These are phyloP conservation scores for Talaromyces piceae DNA, from an alignment of 2,329 filamentous ascomycete species.

Conservation along the genomic window DNA sequence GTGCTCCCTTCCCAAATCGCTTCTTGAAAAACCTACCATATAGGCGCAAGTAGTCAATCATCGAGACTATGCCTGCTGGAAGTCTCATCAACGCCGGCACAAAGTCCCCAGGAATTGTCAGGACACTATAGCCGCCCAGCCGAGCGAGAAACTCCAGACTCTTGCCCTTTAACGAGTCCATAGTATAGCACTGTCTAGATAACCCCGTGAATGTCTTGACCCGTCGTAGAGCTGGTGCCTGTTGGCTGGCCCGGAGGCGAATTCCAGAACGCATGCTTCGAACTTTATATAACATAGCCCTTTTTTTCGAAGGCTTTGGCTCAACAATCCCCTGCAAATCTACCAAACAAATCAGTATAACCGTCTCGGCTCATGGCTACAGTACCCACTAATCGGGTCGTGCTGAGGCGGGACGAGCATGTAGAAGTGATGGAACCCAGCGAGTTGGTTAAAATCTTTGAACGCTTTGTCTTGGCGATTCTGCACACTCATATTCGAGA, in stretches of 20 bases:
- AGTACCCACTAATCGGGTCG: constrained; percentile 11
- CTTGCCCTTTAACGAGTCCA: constrained; percentile 30
- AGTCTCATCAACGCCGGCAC: constrained; percentile 32
- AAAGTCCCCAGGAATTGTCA: constrained; percentile 31
- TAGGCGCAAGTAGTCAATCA: constrained; percentile 28
- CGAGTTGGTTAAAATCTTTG: constrained; percentile 25
- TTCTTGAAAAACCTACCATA: constrained; percentile 23
- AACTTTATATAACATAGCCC: constrained; percentile 22
- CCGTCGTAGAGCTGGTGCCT: constrained; percentile 24
- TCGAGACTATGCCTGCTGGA: constrained; percentile 38
- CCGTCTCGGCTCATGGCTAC: neutral
- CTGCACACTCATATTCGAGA: constrained; percentile 17
- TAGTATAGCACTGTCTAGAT: constrained; percentile 18
- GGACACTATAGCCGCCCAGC: constrained; percentile 35
- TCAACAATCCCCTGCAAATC: constrained; percentile 4
- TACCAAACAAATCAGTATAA: neutral
- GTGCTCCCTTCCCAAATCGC: neutral
- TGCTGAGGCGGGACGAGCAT: constrained; percentile 12
- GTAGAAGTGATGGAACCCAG: constrained; percentile 17
- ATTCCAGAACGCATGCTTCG: constrained; percentile 29
- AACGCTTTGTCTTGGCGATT: constrained; percentile 21
- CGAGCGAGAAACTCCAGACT: constrained; percentile 35
- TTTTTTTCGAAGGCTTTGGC: constrained; percentile 14
- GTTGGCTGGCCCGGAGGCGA: constrained; percentile 16
- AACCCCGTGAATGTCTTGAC: constrained; percentile 34